Base-by-base conservation (phyloP, 192 early-diverging fungal species). In the Coemansia sp. region DNA sequence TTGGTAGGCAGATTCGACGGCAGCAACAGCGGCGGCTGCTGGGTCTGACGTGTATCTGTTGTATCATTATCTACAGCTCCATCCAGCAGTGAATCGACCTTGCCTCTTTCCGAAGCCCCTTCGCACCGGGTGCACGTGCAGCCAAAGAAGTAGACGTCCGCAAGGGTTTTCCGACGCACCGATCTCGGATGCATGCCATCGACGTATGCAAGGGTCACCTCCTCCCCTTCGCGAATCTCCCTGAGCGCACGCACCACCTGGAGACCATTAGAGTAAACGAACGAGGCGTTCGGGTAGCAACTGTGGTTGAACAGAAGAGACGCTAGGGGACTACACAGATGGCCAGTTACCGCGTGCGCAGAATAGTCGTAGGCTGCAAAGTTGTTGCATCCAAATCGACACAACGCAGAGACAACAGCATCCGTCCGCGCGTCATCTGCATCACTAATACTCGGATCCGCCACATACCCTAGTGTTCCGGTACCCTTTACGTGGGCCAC, bases 251-350 rank as follows among this genome's bases (percentile, higher is more conserved):
- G 49, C 12, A 84, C 65, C 23, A 63, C 41, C 53, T 76, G 73
- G 6, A 38, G 8, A 6, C 81, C 77, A 6, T n/a, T 21, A 0
- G 49, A 19, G 49, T 69, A 79, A 0, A 64, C 57, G 58, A 70
- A 70, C 2, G 54, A 37, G 19, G 73, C 72, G 4, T 75, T 84
- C 7, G 76, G 81, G 16, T 48, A 11, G 59, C 81, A 84, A 44
- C 73, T 76, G 70, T 84, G 81, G 70, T 84, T 84, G 57, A 84
- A 64, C 64, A 79, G 56, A 41, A 79, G 42, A 0, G 81, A 75
- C 0, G 65, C 64, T 48, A 84, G 41, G 32, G 81, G 81, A 42
- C 76, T 75, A 48, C 76, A 77, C 49, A 84, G 40, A 15, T 74
- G 67, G 4, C 79, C 79, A 9, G 57, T 44, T 19, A 47, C 49